These are phyloP conservation scores for Sugiyamaella mastotermitis DNA, from an alignment of 805 yeast genomes.

Conservation along the genomic window DNA sequence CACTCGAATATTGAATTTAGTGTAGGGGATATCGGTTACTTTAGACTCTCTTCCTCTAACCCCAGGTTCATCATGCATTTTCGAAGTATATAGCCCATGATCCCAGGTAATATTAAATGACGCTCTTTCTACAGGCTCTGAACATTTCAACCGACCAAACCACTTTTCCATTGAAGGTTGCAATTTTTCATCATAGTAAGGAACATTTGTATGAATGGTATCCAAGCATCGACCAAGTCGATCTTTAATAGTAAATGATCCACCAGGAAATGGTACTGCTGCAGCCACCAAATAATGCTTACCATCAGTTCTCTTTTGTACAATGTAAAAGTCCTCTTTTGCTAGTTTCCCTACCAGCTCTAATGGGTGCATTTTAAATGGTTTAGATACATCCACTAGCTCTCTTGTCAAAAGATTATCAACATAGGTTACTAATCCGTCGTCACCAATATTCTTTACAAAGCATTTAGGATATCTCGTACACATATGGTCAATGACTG, in stretches of 20 bases:
- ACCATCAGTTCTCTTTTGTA: slow-evolving; percentile 49
- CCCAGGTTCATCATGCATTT: slow-evolving; percentile 42
- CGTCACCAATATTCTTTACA: slow-evolving; percentile 35
- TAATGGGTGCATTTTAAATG: slow-evolving; percentile 60
- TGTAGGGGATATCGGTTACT: slow-evolving; percentile 40
- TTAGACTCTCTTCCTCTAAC: slow-evolving; percentile 33
- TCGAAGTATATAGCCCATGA: slow-evolving; percentile 50
- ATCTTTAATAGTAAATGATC: slow-evolving; percentile 55
- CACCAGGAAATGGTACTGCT: slow-evolving; percentile 77
- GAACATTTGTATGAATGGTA: slow-evolving; percentile 61
- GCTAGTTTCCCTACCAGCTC: slow-evolving; percentile 61
- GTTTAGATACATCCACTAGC: slow-evolving; percentile 50
- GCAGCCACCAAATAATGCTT: slow-evolving; percentile 63
- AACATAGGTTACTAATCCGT: too few relatives aligned
- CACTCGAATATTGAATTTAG: slow-evolving; percentile 59
- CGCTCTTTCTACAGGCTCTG: slow-evolving; percentile 65
- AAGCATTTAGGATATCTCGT: slow-evolving; percentile 60
- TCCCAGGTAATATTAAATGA: slow-evolving; percentile 76
- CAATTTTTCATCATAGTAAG: slow-evolving; percentile 60
- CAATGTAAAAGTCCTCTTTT: slow-evolving; percentile 69
- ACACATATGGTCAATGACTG: slow-evolving; percentile 53
- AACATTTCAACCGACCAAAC: slow-evolving; percentile 56
- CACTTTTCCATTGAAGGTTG: slow-evolving; percentile 68
- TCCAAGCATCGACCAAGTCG: slow-evolving; percentile 60
- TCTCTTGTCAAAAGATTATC: slow-evolving; percentile 62